Base-by-base conservation (phyloP, 495 filamentous ascomycete species). In the Aspergillus campestris region DNA sequence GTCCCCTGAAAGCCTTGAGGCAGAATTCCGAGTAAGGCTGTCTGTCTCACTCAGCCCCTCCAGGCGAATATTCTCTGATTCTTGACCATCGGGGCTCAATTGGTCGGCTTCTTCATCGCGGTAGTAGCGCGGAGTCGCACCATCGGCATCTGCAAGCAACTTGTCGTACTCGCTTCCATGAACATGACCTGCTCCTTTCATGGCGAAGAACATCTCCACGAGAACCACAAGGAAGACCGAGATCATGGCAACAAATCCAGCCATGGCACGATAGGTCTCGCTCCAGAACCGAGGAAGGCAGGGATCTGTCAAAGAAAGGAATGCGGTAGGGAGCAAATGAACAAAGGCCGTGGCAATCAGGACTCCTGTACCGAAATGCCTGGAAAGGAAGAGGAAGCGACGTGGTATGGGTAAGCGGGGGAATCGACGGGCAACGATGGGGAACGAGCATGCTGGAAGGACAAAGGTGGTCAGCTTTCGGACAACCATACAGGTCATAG, bases 271-370 rank as follows among this genome's bases (percentile, higher is more conserved):
- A 59, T 88, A 94, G 24, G 74, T 73, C 36, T 78, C 54, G 54
- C 76, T 90, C 76, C 86, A 91, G 51, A 83, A 79, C 13, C 64
- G 58, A 29, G 87, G 85, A 1, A 94, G 81, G 58, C 87, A 94
- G 37, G 83, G 80, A 54, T 91, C 83, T 14, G 82, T 87, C 30
- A 94, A 71, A 7, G 87, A 91, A 33, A 75, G 64, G 59, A 91
- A 91, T 30, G 87, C 87, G 3, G 86, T 91, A 8, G 87, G 87
- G 5, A 94, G 82, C 34, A 82, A 61, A 61, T 92, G 87, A 24
- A 92, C 87, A 57, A 94, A 94, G 35, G 87, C 87, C n/a, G 87
- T 90, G 13, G 87, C 86, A 49, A 92, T 85, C 29, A 94, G 66
- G 7, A 94, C 87, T 15, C 87, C 87, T 5, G 87, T 92, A 32